Percentiles rank a stretch among this genome's conserved stretches.
These are phyloP conservation scores for Fagopyrum tataricum DNA, from an alignment of 148 eudicot species.

Conservation along the genomic window DNA sequence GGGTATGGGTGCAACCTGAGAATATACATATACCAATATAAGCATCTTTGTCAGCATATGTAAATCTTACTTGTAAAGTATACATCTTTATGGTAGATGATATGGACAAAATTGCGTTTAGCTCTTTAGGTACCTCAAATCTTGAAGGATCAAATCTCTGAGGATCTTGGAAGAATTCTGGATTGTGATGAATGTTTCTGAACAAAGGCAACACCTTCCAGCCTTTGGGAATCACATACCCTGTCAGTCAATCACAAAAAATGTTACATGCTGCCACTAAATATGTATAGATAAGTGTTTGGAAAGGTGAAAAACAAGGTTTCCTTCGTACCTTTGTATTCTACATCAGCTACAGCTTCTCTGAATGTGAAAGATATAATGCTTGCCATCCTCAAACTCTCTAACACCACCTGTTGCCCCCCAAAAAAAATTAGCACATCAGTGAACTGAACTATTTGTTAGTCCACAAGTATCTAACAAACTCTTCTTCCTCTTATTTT, in stretches of 20 bases:
- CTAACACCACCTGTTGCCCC: constrained; percentile 53
- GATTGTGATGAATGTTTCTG: constrained; percentile 85
- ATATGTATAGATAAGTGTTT: background rate
- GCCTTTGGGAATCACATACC: constrained; percentile 80
- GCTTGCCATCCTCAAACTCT: constrained; percentile 89
- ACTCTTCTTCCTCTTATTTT: background rate
- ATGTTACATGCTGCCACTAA: background rate
- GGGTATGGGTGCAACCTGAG: constrained; percentile 53
- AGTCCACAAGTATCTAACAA: background rate
- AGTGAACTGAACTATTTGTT: constrained; percentile 2
- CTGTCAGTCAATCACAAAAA: constrained; percentile 27
- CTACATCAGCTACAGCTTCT: constrained; percentile 78
- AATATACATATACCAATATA: constrained; percentile 17
- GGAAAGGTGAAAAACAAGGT: background rate
- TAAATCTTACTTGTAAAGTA: background rate
- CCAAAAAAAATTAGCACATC: background rate
- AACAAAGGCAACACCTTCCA: constrained; percentile 97
- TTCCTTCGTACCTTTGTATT: constrained; percentile 50
- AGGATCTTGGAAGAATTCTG: constrained; percentile 59
- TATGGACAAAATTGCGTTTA: background rate
- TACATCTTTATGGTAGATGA: background rate
- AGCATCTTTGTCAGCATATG: background rate
- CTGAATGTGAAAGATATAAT: constrained; percentile 79
- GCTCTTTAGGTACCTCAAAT: constrained; percentile 57
- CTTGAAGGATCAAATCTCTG: constrained; percentile 59